Percentiles rank a stretch among this genome's conserved stretches.
Conservation (phyloP, 2,329 filamentous ascomycete species). For the Phoma sp. region DNA sequence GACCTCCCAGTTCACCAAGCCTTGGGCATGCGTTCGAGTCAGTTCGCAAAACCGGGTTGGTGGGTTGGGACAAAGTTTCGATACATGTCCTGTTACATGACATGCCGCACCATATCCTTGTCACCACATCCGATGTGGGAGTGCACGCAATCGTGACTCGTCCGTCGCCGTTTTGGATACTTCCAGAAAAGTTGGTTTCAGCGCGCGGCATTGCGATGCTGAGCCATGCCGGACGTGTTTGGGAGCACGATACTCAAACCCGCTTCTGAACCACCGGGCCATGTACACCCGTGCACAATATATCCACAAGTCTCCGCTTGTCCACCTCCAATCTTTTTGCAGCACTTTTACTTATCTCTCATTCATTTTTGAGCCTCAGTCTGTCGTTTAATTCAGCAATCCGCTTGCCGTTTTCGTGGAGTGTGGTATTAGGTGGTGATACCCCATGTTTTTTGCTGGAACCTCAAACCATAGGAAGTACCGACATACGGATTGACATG, state of each 20-base stretch:
- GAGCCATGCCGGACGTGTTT: slow-evolving; percentile 12
- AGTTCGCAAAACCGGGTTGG: slow-evolving; percentile 3
- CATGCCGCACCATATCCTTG: slow-evolving; percentile 13
- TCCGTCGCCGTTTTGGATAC: background rate
- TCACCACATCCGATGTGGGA: background rate
- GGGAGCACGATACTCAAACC: slow-evolving; percentile 1
- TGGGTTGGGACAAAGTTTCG: slow-evolving; percentile 15
- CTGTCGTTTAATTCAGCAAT: background rate
- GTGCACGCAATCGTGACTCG: slow-evolving; percentile 2
- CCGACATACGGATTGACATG: slow-evolving; percentile 22
- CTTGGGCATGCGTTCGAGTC: slow-evolving; percentile 11
- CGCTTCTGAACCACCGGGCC: slow-evolving; percentile 3
- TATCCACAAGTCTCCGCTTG: slow-evolving; percentile 10
- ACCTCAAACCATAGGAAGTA: slow-evolving; percentile 7
- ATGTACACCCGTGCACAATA: slow-evolving; percentile 5
- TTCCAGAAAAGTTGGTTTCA: slow-evolving; percentile 18
- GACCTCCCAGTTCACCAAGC: background rate
- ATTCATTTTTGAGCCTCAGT: background rate
- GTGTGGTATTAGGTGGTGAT: slow-evolving; percentile 2
- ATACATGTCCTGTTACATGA: slow-evolving; percentile 11
- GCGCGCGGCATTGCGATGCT: slow-evolving; percentile 9
- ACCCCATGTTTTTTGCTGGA: slow-evolving; percentile 19
- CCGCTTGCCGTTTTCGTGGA: background rate
- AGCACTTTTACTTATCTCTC: background rate
- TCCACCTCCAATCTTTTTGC: slow-evolving; percentile 1